Conservation (phyloP, 2,329 filamentous ascomycete genomes). For the Phialophora expanda region DNA sequence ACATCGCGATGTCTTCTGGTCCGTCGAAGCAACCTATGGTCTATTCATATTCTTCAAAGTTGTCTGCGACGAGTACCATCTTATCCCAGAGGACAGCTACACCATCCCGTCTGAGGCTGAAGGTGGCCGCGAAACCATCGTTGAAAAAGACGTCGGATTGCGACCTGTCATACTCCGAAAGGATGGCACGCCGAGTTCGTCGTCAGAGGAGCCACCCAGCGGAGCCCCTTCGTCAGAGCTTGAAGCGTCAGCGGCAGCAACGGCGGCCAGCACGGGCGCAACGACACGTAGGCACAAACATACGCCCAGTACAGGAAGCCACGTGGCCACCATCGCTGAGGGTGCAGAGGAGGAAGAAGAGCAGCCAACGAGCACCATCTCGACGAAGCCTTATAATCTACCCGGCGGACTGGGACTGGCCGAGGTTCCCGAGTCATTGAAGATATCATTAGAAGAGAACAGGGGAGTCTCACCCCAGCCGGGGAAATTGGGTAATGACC, state of each 20-base stretch:
- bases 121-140: constrained; percentile 66
- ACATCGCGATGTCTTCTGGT: constrained; percentile 93
- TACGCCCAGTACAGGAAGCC: constrained; percentile 77
- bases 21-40: constrained; percentile 86
- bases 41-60: constrained; percentile 97
- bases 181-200: constrained; percentile 32
- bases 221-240: constrained; percentile 22
- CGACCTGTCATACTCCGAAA: constrained; percentile 49
- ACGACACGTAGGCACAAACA: constrained; percentile 85
- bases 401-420: constrained; percentile 10
- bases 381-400: constrained; percentile 11
- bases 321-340: constrained; percentile 81
- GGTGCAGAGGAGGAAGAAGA: constrained; percentile 74
- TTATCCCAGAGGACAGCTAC: constrained; percentile 93
- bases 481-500: constrained; percentile 11
- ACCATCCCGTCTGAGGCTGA: constrained; percentile 93
- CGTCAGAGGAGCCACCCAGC: constrained; percentile 11
- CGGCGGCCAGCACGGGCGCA: constrained; percentile 61
- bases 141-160: constrained; percentile 12
- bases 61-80: constrained; percentile 87
- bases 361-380: constrained; percentile 21
- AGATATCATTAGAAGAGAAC: background rate
- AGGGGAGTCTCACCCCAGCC: background rate
- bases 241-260: constrained; percentile 51
- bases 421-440: background rate